Evolutionary conservation across 2,329 filamentous ascomycete species (phyloP).

Genomic region (Chaetoscypha palmicola): DNA sequence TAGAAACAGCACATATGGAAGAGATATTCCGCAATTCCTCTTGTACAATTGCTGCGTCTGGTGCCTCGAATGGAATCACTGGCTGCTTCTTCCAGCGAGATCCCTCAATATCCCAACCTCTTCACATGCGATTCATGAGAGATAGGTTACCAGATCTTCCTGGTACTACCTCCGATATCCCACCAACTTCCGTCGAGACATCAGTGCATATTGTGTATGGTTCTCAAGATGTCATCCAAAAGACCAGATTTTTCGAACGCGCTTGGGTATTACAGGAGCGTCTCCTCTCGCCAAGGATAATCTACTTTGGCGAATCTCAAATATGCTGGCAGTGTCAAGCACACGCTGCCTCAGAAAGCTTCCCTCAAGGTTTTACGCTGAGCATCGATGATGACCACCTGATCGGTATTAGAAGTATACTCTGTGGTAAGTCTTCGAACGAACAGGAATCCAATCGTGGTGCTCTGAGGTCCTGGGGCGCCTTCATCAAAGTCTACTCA

Average conservation of each 20-base stretch:
- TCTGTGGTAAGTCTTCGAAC: neutral
- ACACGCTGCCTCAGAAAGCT: too few species aligned
- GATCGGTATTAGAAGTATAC: neutral
- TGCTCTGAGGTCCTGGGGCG: too few species aligned
- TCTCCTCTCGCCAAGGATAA: neutral
- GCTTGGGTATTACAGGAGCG: conserved; percentile 5
- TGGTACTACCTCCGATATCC: too few species aligned
- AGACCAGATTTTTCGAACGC: neutral
- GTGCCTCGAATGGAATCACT: neutral
- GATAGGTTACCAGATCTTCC: too few species aligned
- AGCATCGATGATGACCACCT: neutral
- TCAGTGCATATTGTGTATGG: neutral
- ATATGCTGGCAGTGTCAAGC: too few species aligned
- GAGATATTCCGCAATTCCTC: neutral
- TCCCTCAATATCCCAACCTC: neutral
- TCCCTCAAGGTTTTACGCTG: too few species aligned
- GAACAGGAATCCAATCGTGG: too few species aligned
- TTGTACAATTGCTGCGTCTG: conserved; percentile 1
- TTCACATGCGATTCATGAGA: neutral
- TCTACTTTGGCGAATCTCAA: neutral
- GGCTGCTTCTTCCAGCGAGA: neutral
- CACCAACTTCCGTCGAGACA: neutral
- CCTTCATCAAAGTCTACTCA: too few species aligned
- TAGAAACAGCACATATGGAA: neutral
- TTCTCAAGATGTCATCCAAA: neutral